Base-by-base conservation (phyloP, 805 yeast genomes). In the Candida chilensis region DNA sequence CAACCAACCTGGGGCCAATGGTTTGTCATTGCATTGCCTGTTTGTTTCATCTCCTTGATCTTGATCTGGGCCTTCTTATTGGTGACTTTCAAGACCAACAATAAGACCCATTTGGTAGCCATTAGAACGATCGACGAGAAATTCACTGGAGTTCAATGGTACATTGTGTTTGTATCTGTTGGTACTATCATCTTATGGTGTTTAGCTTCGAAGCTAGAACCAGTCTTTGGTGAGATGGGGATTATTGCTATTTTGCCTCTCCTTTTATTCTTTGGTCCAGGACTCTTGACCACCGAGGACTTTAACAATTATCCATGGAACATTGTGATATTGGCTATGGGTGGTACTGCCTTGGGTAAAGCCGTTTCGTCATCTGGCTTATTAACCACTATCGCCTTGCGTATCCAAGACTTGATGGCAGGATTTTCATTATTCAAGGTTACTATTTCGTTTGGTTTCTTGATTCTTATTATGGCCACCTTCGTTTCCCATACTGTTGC, bases 401-500 rank as follows among this genome's bases (percentile, higher is more conserved):
- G 63, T 1, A 82, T 92, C 35, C 86, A 83, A 46, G 45, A 54
- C 2, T 57, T 68, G 34, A 83, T 90, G n/a, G 68, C 67, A 34
- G 76, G 68, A 19, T 68, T 82, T 37, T 74, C 85, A 5, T 52
- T 86, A 24, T 86, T 81, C 47, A 76, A 80, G 3, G 79, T 92
- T 21, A 67, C 83, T 40, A 48, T 83, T 5, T 67, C 82, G 3
- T 90, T 92, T 50, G 96, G 97, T 3, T 56, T 82, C 12, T 71
- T 90, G 40, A 81, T 87, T 27, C 60, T 88, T 26, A 70, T 75
- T 2, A 78, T 87, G 60, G 97, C 97, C 1, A 88, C 97, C 0
- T 92, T 92, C 57, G 94, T 92, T 9, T 83, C 95, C 11, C 98
- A 90, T 51, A 92, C 97, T 0, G 98, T 90, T 19, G 96, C 97